Evolutionary conservation across 179 eudicot species (phyloP), one percentile per base, ranked within the genome.

Genomic region (Vitellaria paradoxa): DNA sequence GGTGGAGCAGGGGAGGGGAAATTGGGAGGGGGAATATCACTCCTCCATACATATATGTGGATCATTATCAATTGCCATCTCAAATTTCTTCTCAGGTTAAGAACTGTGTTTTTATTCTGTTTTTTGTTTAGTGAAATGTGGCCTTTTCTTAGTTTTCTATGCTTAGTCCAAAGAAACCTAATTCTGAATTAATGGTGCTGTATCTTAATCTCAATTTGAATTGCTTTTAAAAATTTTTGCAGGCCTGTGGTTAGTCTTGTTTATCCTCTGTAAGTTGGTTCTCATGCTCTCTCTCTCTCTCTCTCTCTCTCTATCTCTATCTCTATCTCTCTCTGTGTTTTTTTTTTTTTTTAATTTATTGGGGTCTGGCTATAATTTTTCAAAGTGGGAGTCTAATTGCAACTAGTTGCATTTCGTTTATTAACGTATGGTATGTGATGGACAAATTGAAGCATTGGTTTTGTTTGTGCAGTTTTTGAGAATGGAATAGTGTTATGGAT

Each of bases 171-270:
- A 6, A 12, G 12, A 50, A 50, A 30, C 37, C 37, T 15, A 23
- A 24, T 70, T 50, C 9, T 70, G 60, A 21, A 3, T 20, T 26
- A 15, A 70, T 12, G 11, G 61, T 23, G 46, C 21, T 70, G 15
- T 70, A 42, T 80, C 63, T 53, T 50, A 77, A n/a, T 65, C 65
- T 56, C 50, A 20, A 40, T 73, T 77, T 81, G 81, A 75, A 74
- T 50, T 56, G 74, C 52, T 73, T 4, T 50, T 47, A 45, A 52
- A 45, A 71, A 42, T 70, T 65, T 65, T 66, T 87, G 86, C 96
- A 93, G 97, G 91, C 99, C 98, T 73, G 87, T 93, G 84, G 92
- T 96, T 76, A 90, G 94, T 80, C 94, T 96, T 82, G 89, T 84
- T 74, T 96, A 91, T 89, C 98, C 98, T 26, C 83, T 96, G 99